These are phyloP conservation scores for Daedalea quercina DNA, from an alignment of 768 basidiomycete species.

Conservation along the genomic window DNA sequence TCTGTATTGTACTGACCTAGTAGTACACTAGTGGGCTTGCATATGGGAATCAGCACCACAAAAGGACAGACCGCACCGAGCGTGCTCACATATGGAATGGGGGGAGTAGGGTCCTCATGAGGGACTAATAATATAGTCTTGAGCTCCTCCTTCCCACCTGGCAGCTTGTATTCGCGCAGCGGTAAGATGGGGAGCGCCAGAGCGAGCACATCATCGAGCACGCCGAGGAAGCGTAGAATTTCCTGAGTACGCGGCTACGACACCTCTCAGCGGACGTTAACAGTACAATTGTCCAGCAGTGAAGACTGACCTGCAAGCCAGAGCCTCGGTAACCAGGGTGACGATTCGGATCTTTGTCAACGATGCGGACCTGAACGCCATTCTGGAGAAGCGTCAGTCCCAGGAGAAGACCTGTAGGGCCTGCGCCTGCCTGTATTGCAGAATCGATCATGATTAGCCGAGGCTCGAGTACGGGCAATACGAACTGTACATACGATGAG, in stretches of 20 bases:
- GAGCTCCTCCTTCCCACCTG: constrained; percentile 7
- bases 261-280: neutral
- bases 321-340: neutral
- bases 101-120: constrained; percentile 2
- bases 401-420: neutral
- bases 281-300: neutral
- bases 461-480: neutral
- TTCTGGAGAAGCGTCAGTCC: neutral
- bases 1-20: constrained; percentile 13
- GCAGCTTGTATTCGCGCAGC: constrained; percentile 12
- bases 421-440: neutral
- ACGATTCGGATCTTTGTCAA: neutral
- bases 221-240: constrained; percentile 12
- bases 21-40: neutral
- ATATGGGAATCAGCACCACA: neutral
- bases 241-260: constrained; percentile 15
- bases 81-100: constrained; percentile 10
- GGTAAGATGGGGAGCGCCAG: neutral
- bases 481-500: too few species aligned
- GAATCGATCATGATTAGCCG: neutral
- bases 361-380: neutral
- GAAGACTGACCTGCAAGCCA: neutral
- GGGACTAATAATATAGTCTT: constrained; percentile 1
- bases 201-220: constrained; percentile 8
- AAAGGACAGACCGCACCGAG: neutral